Percentiles rank a stretch among this genome's conserved stretches.
These are phyloP conservation scores for Pseudocercospora fuligena DNA, from an alignment of 2,329 filamentous ascomycete species.

Conservation along the genomic window DNA sequence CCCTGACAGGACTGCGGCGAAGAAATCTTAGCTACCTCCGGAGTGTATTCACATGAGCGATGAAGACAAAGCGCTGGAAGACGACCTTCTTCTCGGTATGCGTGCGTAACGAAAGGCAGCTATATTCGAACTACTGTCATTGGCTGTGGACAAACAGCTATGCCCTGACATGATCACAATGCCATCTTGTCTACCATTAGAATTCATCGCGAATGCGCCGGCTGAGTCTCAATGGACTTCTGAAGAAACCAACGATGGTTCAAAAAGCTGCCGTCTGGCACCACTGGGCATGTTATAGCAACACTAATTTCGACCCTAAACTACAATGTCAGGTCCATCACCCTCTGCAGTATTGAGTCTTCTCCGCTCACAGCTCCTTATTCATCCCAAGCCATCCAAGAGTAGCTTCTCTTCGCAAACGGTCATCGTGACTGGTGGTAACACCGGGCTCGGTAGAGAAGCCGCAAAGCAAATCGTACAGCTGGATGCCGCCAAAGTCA, in stretches of 20 bases:
- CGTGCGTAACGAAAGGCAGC: neutral
- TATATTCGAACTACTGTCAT: neutral
- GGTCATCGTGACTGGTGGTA: constrained; percentile 52
- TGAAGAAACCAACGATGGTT: neutral
- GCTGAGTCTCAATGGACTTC: neutral
- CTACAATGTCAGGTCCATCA: neutral
- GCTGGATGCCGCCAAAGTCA: constrained; percentile 47
- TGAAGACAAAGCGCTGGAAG: neutral
- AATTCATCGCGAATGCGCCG: neutral
- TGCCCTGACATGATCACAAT: neutral
- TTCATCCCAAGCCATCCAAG: constrained; percentile 22
- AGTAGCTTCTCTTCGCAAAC: constrained; percentile 42
- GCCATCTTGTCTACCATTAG: neutral
- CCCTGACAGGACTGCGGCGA: neutral
- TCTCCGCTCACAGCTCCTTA: constrained; percentile 33
- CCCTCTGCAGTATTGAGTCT: constrained; percentile 9
- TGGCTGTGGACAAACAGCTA: neutral
- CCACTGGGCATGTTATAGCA: neutral
- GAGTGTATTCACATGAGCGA: neutral
- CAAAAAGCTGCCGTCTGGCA: neutral
- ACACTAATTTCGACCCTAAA: neutral
- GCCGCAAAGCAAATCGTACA: constrained; percentile 50
- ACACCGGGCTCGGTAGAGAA: constrained; percentile 51
- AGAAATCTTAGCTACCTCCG: neutral
- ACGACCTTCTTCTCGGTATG: neutral